phyloP scores from a whole-genome alignment of 306 rosid genomes.

The Sechiopsis laciniata region DNA sequence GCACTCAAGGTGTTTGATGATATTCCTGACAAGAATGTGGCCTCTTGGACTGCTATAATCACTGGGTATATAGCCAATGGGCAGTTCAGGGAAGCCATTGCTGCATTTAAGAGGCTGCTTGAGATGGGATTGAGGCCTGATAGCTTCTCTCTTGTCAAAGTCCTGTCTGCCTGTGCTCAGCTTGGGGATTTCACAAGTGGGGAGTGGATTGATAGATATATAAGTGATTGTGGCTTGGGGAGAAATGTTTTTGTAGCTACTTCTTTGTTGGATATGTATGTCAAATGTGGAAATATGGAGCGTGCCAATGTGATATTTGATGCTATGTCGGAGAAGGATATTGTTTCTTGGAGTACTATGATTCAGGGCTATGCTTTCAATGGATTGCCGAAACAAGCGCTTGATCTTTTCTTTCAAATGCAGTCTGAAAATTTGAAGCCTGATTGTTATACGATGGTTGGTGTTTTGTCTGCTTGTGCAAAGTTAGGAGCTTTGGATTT shows the following conservation, averaged over 20 bases:
- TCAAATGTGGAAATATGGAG: slow-evolving; percentile 9
- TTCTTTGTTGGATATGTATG: slow-evolving; percentile 36
- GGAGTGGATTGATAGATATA: slow-evolving; percentile 53
- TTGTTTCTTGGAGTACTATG: slow-evolving; percentile 19
- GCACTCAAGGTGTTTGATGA: slow-evolving; percentile 18
- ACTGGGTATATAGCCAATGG: slow-evolving; percentile 26
- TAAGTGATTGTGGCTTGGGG: slow-evolving; percentile 35
- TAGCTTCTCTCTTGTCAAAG: slow-evolving; percentile 20
- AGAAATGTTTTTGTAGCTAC: slow-evolving; percentile 55
- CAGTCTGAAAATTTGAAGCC: slow-evolving; percentile 43
- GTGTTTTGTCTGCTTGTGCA: slow-evolving; percentile 25
- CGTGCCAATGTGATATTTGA: background rate
- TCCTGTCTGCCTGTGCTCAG: slow-evolving; percentile 13
- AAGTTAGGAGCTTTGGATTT: slow-evolving; percentile 15
- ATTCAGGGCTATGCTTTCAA: slow-evolving; percentile 12
- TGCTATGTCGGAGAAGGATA: slow-evolving; percentile 5
- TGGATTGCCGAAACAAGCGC: slow-evolving; percentile 4
- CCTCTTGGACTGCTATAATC: slow-evolving; percentile 15
- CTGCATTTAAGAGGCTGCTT: slow-evolving; percentile 39
- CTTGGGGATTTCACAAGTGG: slow-evolving; percentile 34
- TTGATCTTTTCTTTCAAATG: slow-evolving; percentile 38
- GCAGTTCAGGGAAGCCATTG: slow-evolving; percentile 38
- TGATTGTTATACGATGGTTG: slow-evolving; percentile 63
- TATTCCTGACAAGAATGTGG: slow-evolving; percentile 2
- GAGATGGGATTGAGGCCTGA: slow-evolving; percentile 66